Evolutionary conservation across 768 basidiomycete species (phyloP).

Genomic region (Suillus americanus): DNA sequence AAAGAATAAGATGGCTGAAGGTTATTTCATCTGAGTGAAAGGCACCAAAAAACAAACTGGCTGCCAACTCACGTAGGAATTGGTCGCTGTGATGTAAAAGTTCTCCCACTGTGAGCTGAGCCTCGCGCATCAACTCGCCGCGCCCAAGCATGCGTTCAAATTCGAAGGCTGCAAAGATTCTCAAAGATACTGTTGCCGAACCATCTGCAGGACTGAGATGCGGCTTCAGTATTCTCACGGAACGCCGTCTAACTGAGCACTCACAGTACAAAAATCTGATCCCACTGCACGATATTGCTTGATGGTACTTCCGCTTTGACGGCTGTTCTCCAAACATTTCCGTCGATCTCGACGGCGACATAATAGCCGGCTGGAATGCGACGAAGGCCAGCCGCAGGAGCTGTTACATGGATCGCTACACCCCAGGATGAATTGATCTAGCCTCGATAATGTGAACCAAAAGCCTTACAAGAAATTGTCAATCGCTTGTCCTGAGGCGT

Average conservation of each 20-base stretch:
- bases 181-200: constrained; percentile 1
- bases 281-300: constrained; percentile 15
- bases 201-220: constrained; percentile 9
- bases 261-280: constrained; percentile 12
- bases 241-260: background rate
- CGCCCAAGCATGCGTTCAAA: constrained; percentile 12
- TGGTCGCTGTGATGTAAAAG: constrained; percentile 1
- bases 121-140: constrained; percentile 9
- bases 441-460: background rate
- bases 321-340: constrained; percentile 6
- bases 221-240: background rate
- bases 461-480: constrained; percentile 2
- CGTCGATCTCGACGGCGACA: constrained; percentile 8
- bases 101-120: constrained; percentile 6
- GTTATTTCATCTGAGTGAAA: no score
- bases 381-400: constrained; percentile 6
- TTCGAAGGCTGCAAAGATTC: constrained; percentile 11
- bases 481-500: constrained; percentile 6
- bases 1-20: constrained; percentile 1
- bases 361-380: constrained; percentile 19
- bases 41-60: background rate
- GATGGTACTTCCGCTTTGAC: constrained; percentile 5
- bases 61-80: background rate
- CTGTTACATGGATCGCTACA: constrained; percentile 15
- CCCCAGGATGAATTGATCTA: background rate